phyloP scores from a whole-genome alignment of 2,329 filamentous ascomycete species.

The Juglanconis sp. region DNA sequence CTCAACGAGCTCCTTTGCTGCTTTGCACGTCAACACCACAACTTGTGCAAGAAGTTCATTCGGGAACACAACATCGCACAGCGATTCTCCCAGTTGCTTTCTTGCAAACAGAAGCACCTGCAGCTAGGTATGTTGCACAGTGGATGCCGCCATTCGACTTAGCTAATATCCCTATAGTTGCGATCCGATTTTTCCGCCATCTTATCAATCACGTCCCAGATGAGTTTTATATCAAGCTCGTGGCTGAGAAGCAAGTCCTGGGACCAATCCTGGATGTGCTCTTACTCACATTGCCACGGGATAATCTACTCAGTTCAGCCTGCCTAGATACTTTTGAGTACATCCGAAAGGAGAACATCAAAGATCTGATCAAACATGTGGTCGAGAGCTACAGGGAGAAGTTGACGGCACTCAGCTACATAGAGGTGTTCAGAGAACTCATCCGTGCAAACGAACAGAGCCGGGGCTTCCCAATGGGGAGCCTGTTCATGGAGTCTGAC shows the following conservation, averaged over 20 bases:
- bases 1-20: slow-evolving; percentile 91
- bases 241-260: slow-evolving; percentile 77
- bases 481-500: slow-evolving; percentile 67
- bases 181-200: slow-evolving; percentile 89
- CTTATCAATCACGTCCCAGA: slow-evolving; percentile 76
- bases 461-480: slow-evolving; percentile 64
- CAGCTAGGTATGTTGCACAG: slow-evolving; percentile 68
- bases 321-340: slow-evolving; percentile 93
- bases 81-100: slow-evolving; percentile 78
- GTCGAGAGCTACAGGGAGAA: slow-evolving; percentile 81
- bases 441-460: slow-evolving; percentile 77
- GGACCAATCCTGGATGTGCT: slow-evolving; percentile 83
- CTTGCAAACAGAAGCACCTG: slow-evolving; percentile 84
- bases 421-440: slow-evolving; percentile 78
- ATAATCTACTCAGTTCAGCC: slow-evolving; percentile 90
- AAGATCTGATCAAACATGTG: slow-evolving; percentile 77
- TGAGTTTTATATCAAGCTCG: slow-evolving; percentile 83
- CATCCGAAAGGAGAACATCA: slow-evolving; percentile 78
- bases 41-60: slow-evolving; percentile 85
- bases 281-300: slow-evolving; percentile 79
- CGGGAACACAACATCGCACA: slow-evolving; percentile 73
- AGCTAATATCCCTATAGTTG: slow-evolving; percentile 52
- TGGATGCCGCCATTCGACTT: neutral
- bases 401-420: slow-evolving; percentile 71
- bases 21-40: slow-evolving; percentile 85